Base-by-base conservation (phyloP, 768 basidiomycete genomes). In the Rhodotorula sphaerocarpa region DNA sequence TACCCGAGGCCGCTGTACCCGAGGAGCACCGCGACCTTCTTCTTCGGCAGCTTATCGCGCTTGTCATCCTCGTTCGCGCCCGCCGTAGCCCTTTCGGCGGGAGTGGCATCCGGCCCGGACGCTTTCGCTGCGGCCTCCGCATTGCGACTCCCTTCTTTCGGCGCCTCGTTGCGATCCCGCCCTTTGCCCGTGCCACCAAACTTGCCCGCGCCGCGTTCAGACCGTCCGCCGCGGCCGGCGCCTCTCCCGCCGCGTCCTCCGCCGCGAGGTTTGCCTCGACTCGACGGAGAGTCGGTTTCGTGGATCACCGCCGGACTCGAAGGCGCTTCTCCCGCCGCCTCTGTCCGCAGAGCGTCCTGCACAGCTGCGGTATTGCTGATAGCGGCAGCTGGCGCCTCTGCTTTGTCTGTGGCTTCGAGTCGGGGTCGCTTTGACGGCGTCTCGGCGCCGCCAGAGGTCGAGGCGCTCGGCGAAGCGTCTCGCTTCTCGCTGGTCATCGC, bases 1-100 rank as follows among this genome's bases (percentile, higher is more conserved):
- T 85, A 95, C 2, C 88, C 90, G 0, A 88, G 84, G 10, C 93
- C 93, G 75, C 88, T 90, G 71, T 90, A 96, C 4, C 92, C 91
- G 31, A 96, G 78, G 55, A 95, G 76, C 50, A 96, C 74, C 0
- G 88, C 91, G 44, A 85, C 85, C 77, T 85, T 85, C 71, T 85
- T 81, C 76, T 95, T 95, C 20, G 91, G 90, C 52, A 76, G 57
- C 41, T 72, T 64, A 30, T 65, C 67, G 46, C 63, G 64, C 57
- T 68, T 65, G n/a, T 70, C 71, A 3, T 50, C 65, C 3, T 36
- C 60, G 30, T 54, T 55, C 5, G 48, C 52, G 1, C 27, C 45
- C 2, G 10, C 33, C 3, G 2, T n/a, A 11, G 43, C 16, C 23
- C 41, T n/a, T n/a, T n/a, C n/a, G n/a, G n/a, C n/a, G n/a, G n/a